These are phyloP conservation scores for Silene uniflora DNA, from an alignment of 148 eudicot genomes.

Conservation along the genomic window DNA sequence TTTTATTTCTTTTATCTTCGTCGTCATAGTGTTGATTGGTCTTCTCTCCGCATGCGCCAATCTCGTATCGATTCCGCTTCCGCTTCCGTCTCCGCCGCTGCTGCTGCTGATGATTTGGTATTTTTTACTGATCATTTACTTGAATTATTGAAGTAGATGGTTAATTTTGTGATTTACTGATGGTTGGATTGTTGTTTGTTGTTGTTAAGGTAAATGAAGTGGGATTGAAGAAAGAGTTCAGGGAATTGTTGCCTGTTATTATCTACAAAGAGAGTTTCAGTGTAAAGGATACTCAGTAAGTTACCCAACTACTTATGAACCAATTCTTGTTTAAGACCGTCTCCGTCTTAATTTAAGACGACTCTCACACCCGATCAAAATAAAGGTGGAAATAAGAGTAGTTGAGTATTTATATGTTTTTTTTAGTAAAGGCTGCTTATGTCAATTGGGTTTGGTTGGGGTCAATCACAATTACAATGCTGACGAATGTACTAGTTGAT, in stretches of 20 bases:
- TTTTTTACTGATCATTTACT: background rate
- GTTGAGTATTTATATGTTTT: background rate
- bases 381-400: too few relatives aligned
- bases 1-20: conserved; percentile 31
- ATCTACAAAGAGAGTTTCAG: conserved; percentile 25
- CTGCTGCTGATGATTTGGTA: conserved; percentile 14
- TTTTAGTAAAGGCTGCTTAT: background rate
- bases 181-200: background rate
- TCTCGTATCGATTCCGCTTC: conserved; percentile 11
- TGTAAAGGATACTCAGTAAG: conserved; percentile 26
- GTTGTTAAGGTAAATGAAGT: conserved; percentile 12
- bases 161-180: background rate
- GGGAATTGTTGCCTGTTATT: conserved; percentile 26
- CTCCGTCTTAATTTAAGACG: too few relatives aligned
- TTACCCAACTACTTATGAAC: background rate
- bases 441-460: background rate
- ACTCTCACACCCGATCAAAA: too few relatives aligned
- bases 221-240: conserved; percentile 29
- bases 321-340: too few relatives aligned
- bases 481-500: background rate
- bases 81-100: background rate
- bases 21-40: conserved; percentile 28
- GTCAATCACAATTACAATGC: background rate
- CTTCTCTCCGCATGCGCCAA: conserved; percentile 29
- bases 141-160: background rate